A percentile compares a stretch with the other conserved stretches of the same genome.
Evolutionary conservation across 1,284 basidiomycete species (phyloP).

Genomic region (Hymenochaete sp.): DNA sequence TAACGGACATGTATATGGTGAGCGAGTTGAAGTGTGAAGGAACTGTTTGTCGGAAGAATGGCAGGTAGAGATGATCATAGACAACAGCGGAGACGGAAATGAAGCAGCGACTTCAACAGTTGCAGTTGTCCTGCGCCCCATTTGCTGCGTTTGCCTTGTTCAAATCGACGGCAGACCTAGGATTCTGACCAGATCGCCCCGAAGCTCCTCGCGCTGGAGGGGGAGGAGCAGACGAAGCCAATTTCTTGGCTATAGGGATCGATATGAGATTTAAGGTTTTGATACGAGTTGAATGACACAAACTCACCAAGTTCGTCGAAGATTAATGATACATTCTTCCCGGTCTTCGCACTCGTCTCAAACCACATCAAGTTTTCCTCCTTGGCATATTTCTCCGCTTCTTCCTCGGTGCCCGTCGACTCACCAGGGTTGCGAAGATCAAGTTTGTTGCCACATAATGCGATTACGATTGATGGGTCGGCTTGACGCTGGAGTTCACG

Average conservation of each 20-base stretch:
- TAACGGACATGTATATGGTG: too few relatives aligned
- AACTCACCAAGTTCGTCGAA: constrained; percentile 78
- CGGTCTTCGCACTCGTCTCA: constrained; percentile 93
- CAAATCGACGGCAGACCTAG: constrained; percentile 60
- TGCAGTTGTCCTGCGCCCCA: constrained; percentile 58
- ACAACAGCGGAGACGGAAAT: background rate
- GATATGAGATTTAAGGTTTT: constrained; percentile 6
- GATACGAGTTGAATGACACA: background rate
- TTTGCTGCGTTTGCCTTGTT: constrained; percentile 49
- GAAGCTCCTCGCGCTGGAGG: constrained; percentile 45
- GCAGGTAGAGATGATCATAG: background rate
- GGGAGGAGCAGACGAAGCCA: constrained; percentile 65
- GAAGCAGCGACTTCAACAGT: constrained; percentile 45
- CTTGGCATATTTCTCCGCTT: constrained; percentile 89
- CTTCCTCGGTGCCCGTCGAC: constrained; percentile 74
- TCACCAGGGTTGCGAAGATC: constrained; percentile 86
- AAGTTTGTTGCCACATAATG: constrained; percentile 92
- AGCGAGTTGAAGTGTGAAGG: too few relatives aligned
- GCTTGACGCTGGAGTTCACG: constrained; percentile 95
- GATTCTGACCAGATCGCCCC: constrained; percentile 36
- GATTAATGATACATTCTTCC: constrained; percentile 83
- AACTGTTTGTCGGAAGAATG: background rate
- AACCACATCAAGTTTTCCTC: constrained; percentile 95
- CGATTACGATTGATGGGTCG: constrained; percentile 92
- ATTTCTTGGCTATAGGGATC: constrained; percentile 58